These are phyloP conservation scores for Eragrostis curvula DNA, from an alignment of 176 grass and related monocot genomes.

Conservation along the genomic window DNA sequence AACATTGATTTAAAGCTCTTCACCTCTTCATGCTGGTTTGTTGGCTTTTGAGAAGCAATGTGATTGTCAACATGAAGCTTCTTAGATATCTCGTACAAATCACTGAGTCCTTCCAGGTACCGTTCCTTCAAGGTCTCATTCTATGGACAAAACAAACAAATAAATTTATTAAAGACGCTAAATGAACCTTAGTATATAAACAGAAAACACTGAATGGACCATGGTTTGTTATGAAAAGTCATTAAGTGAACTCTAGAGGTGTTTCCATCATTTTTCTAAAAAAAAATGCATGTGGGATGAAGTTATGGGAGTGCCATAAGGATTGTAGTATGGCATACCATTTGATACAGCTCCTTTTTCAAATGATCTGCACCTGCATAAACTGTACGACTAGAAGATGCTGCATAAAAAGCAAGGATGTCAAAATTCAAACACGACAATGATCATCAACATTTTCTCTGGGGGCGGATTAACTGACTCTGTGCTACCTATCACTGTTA, in stretches of 20 bases:
- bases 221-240: too few relatives aligned
- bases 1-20: conserved; percentile 50
- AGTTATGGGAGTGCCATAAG: background rate
- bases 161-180: background rate
- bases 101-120: conserved; percentile 56
- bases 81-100: conserved; percentile 56
- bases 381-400: conserved; percentile 65
- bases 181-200: conserved; percentile 3
- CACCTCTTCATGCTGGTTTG: conserved; percentile 59
- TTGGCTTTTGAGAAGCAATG: conserved; percentile 31
- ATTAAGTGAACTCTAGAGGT: too few relatives aligned
- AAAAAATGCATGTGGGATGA: background rate
- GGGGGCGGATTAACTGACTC: background rate
- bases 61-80: conserved; percentile 47
- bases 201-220: background rate
- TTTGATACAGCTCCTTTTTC: conserved; percentile 73
- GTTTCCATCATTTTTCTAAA: background rate
- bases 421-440: conserved; percentile 18
- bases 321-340: conserved; percentile 40
- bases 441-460: background rate
- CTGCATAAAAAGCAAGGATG: conserved; percentile 42
- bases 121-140: conserved; percentile 62
- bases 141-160: conserved; percentile 38
- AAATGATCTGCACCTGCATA: conserved; percentile 39
- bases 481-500: background rate